Evolutionary conservation across 2,329 filamentous ascomycete genomes (phyloP), one percentile per base, ranked within the genome.

Genomic region (Didymella lethalis): DNA sequence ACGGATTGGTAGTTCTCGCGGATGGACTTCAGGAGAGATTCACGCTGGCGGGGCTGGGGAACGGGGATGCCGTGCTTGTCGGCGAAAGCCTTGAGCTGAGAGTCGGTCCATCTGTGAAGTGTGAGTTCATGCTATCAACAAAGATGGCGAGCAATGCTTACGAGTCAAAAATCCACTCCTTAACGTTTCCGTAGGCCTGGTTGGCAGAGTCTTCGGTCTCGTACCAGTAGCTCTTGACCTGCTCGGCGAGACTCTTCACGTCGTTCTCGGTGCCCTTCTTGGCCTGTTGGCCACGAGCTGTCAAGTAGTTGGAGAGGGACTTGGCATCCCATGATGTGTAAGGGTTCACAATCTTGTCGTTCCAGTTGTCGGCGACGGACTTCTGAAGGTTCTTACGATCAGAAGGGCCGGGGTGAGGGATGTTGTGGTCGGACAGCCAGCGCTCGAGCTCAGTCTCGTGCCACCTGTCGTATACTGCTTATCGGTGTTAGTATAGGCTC

Each of bases 371-470:
- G 80, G 92, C 89, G 64, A 98, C 90, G n/a, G 96, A 82, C 62
- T 88, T 88, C 80, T 97, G 91, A n/a, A 99, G 88, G 67, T 97
- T 92, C 80, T 95, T 96, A 73, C 95, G 92, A 79, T 97, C 93
- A 48, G 94, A 88, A 11, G 93, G 88, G 11, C 87, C 89, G n/a
- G 95, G 93, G 77, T 97, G 93, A 10, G 94, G 92, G 57, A 99
- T 84, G 76, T 93, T 87, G 80, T 98, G 86, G 76, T 99, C 95
- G 29, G 91, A 91, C 48, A 99, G 88, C 95, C 95, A 99, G 72
- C 93, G 88, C 82, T 99, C 94, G 29, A 99, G 87, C 84, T 99
- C 95, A 23, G 92, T 96, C 83, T 98, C 90, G 72, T 98, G 94
- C 95, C 95, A 99, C 78, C 95, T 97, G 82, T 98, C 97, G 84